Base-by-base conservation (phyloP, 441 rosid genomes). In the Euphorbia corollata region DNA sequence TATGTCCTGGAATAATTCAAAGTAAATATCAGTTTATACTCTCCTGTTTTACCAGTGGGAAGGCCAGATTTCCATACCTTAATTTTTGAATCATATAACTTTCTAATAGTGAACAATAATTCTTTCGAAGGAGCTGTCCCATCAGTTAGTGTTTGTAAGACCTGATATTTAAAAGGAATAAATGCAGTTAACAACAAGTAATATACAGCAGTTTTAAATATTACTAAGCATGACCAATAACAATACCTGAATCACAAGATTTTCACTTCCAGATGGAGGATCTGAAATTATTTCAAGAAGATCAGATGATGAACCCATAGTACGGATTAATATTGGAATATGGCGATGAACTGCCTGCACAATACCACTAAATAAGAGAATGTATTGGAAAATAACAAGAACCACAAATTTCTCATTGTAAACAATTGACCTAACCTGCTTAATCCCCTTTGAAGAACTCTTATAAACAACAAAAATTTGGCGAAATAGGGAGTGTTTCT, bases 271-370 rank as follows among this genome's bases (percentile, higher is more conserved):
- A 81, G 59, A 75, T 23, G 98, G 97, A 74, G 97, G 97, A 77
- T 95, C 98, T 62, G 96, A 84, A 71, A 95, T 84, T 74, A 95
- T 88, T 81, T 82, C 87, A 79, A 95, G 98, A 75, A 90, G 97
- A 71, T 83, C 93, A 47, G 87, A 70, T 34, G 99, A 95, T 24
- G 96, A 77, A 47, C 99, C 98, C 86, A 92, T 95, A 13, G 99
- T 95, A 47, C 98, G 99, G 70, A 92, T 92, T 68, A 95, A 85
- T 69, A 90, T 86, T 12, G 98, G 99, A 70, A 89, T 85, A 72
- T 95, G 99, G 68, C 77, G 92, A 69, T 85, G 88, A 71, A 92
- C 86, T 68, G 97, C 99, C 99, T 95, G 91, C 79, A 81, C 53
- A 74, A 74, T 38, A 64, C 59, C 74, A 69, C 51, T 68, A 61